A percentile compares a stretch with the other conserved stretches of the same genome.
Evolutionary conservation across 257 asterid genomes (phyloP).

Genomic region (Plantago elongata): DNA sequence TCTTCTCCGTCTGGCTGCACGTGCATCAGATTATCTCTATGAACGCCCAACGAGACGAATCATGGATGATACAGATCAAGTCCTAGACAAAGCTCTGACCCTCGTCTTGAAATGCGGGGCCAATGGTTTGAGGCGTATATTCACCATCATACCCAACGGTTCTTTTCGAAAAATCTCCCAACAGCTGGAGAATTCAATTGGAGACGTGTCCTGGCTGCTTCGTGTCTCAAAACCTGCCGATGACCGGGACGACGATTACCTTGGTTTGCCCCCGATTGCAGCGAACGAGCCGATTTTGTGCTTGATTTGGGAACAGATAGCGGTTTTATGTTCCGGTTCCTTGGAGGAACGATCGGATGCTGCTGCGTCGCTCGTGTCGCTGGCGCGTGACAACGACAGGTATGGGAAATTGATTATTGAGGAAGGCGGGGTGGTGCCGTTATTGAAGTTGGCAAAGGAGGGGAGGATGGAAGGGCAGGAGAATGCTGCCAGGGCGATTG

Average conservation of each 20-base stretch:
- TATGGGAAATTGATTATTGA: slow-evolving; percentile 68
- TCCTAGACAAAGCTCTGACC: slow-evolving; percentile 57
- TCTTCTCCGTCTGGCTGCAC: slow-evolving; percentile 68
- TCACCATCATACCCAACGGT: slow-evolving; percentile 59
- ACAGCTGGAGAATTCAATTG: slow-evolving; percentile 66
- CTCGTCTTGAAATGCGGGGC: slow-evolving; percentile 59
- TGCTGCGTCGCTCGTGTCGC: slow-evolving; percentile 57
- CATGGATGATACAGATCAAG: slow-evolving; percentile 65
- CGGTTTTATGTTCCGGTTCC: slow-evolving; percentile 45
- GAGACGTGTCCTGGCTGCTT: slow-evolving; percentile 78
- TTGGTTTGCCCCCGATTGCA: slow-evolving; percentile 73
- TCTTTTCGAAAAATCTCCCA: slow-evolving; percentile 46
- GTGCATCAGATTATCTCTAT: slow-evolving; percentile 54
- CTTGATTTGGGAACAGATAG: slow-evolving; percentile 77
- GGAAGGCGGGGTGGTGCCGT: slow-evolving; percentile 73
- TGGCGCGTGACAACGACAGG: slow-evolving; percentile 74
- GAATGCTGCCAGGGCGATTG: slow-evolving; percentile 65
- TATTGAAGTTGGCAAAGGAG: slow-evolving; percentile 63
- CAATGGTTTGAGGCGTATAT: slow-evolving; percentile 51
- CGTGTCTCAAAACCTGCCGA: slow-evolving; percentile 65
- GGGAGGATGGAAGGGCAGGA: slow-evolving; percentile 72
- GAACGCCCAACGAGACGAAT: slow-evolving; percentile 79
- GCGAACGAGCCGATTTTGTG: slow-evolving; percentile 71
- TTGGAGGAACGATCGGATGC: slow-evolving; percentile 58
- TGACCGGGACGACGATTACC: slow-evolving; percentile 55